phyloP scores from a whole-genome alignment of 345 rosid species.

The Heritiera littoralis region DNA sequence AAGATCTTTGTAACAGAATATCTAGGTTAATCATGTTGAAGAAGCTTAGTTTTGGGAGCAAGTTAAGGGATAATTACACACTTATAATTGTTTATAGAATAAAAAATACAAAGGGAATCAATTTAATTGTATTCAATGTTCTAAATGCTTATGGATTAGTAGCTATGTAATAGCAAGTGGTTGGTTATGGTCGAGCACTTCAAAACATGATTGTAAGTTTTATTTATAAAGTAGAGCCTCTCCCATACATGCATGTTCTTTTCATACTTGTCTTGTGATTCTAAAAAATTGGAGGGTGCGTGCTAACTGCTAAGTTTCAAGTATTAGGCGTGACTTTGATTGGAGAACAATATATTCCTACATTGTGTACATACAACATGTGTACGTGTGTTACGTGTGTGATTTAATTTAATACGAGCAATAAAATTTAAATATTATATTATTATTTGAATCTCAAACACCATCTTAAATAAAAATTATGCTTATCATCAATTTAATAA shows the following conservation, averaged over 20 bases:
- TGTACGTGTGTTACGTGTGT: background rate
- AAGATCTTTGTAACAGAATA: conserved; percentile 15
- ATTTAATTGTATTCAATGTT: background rate
- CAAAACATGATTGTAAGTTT: conserved; percentile 1
- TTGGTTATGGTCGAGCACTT: background rate
- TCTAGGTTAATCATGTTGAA: conserved; percentile 6
- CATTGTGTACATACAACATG: background rate
- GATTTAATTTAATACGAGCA: background rate
- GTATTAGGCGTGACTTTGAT: background rate
- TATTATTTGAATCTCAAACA: background rate
- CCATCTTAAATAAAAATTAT: too few relatives aligned
- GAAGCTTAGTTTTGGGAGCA: background rate
- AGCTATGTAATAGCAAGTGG: background rate
- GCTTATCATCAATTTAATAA: too few relatives aligned
- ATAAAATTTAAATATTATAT: background rate
- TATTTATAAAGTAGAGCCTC: background rate
- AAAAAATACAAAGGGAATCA: background rate
- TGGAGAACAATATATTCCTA: background rate
- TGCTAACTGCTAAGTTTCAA: background rate
- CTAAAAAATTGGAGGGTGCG: background rate
- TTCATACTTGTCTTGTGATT: conserved; percentile 3
- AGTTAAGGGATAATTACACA: background rate
- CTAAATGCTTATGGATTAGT: too few relatives aligned
- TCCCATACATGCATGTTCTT: background rate
- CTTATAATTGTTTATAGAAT: background rate